Conservation (phyloP, 2,329 filamentous ascomycete genomes). For the Fusarium longipes region DNA sequence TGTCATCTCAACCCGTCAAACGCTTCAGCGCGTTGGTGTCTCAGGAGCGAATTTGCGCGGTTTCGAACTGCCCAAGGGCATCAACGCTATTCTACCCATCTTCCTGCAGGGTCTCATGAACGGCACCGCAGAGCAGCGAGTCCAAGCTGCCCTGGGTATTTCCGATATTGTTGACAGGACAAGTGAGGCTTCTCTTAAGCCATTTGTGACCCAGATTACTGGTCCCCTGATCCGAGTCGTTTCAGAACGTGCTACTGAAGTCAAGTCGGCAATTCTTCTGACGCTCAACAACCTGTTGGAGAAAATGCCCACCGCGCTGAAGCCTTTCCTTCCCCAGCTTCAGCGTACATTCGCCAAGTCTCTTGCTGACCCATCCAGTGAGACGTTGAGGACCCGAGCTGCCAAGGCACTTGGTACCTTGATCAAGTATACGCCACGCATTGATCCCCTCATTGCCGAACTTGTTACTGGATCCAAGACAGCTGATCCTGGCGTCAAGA, state of each 20-base stretch:
- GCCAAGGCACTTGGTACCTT: conserved; percentile 94
- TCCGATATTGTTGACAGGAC: conserved; percentile 96
- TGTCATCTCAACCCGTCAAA: conserved; percentile 85
- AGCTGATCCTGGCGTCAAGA: conserved; percentile 82
- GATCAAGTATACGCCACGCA: conserved; percentile 93
- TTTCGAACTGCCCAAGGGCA: conserved; percentile 93
- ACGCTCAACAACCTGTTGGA: conserved; percentile 95
- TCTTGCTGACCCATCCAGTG: conserved; percentile 91
- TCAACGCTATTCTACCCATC: conserved; percentile 94
- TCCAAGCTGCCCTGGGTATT: conserved; percentile 90
- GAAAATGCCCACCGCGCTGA: conserved; percentile 95
- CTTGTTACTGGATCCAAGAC: conserved; percentile 97
- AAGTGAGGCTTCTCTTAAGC: conserved; percentile 85
- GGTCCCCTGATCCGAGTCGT: conserved; percentile 97
- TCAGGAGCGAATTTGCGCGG: conserved; percentile 85
- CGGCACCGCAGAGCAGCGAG: conserved; percentile 90
- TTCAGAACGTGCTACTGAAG: conserved; percentile 93
- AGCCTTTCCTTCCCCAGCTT: conserved; percentile 95
- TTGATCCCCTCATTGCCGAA: conserved; percentile 92
- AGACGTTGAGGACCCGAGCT: conserved; percentile 85
- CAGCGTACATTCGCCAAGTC: conserved; percentile 98
- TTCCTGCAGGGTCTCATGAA: conserved; percentile 99
- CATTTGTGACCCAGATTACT: conserved; percentile 97
- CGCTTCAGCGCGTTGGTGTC: conserved; percentile 88
- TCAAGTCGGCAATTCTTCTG: conserved; percentile 93